Conservation (phyloP, 805 yeast genomes). For the Cephaloascus fragrans region DNA sequence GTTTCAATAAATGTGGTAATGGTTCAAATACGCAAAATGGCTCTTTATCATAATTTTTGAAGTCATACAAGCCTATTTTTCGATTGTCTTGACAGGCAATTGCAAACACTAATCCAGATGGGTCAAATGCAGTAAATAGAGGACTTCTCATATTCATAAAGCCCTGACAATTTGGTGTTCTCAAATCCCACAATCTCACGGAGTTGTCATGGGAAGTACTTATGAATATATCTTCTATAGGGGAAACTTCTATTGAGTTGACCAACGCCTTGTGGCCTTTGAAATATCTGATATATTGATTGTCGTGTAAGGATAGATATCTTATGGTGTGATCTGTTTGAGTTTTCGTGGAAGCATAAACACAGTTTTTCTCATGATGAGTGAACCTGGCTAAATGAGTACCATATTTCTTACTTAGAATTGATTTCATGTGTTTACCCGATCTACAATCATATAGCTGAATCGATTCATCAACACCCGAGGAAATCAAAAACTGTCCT, state of each 20-base stretch:
- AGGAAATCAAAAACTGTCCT: slow-evolving; percentile 66
- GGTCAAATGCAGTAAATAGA: slow-evolving; percentile 62
- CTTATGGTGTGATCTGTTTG: slow-evolving; percentile 65
- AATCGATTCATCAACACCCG: slow-evolving; percentile 75
- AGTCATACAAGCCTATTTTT: slow-evolving; percentile 50
- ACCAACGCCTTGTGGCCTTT: slow-evolving; percentile 80
- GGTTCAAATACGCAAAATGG: slow-evolving; percentile 40
- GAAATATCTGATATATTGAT: slow-evolving; percentile 76
- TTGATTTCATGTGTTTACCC: slow-evolving; percentile 61
- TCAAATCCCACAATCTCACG: slow-evolving; percentile 80
- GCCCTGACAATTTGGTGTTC: slow-evolving; percentile 60
- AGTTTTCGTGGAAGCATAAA: slow-evolving; percentile 70
- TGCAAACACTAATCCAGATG: slow-evolving; percentile 76
- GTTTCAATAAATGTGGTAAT: slow-evolving; percentile 11
- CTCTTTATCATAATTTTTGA: slow-evolving; percentile 44
- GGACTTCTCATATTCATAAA: slow-evolving; percentile 45
- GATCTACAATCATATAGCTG: slow-evolving; percentile 69
- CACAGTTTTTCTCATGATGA: slow-evolving; percentile 58
- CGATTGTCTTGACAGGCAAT: slow-evolving; percentile 38
- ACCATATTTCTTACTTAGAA: slow-evolving; percentile 86
- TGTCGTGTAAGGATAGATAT: slow-evolving; percentile 66
- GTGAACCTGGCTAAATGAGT: slow-evolving; percentile 81
- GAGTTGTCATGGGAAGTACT: slow-evolving; percentile 71
- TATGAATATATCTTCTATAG: slow-evolving; percentile 52
- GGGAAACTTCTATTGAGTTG: slow-evolving; percentile 61